These are phyloP conservation scores for Heterobasidion irregulare DNA, from an alignment of 1,284 basidiomycete genomes.

Conservation along the genomic window DNA sequence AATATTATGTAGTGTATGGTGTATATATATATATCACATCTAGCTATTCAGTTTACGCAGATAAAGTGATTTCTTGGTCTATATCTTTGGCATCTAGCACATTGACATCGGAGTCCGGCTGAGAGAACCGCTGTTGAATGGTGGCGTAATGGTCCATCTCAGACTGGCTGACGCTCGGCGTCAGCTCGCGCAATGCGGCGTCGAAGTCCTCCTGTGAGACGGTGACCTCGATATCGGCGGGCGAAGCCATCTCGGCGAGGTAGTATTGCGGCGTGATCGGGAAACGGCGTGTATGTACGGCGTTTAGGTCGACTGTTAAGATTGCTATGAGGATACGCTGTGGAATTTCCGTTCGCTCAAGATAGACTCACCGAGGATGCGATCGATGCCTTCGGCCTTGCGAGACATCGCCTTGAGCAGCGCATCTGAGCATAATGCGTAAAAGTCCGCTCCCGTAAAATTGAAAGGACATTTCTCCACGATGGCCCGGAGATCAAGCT, in stretches of 20 bases:
- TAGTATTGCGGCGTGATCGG: slow-evolving; percentile 91
- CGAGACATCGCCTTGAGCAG: slow-evolving; percentile 93
- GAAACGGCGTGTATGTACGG: neutral
- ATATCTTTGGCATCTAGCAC: neutral
- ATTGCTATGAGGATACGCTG: neutral
- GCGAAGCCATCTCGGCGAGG: slow-evolving; percentile 75
- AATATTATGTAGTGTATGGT: too few relatives aligned
- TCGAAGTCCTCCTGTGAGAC: slow-evolving; percentile 76
- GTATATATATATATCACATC: too few relatives aligned
- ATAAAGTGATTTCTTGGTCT: neutral
- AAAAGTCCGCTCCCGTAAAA: slow-evolving; percentile 96
- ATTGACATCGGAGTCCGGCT: neutral
- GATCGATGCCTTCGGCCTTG: slow-evolving; percentile 77
- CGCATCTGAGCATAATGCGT: slow-evolving; percentile 95
- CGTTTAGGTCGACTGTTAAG: neutral
- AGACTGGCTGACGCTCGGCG: slow-evolving; percentile 82
- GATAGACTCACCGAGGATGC: slow-evolving; percentile 45
- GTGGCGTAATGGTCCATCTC: slow-evolving; percentile 86
- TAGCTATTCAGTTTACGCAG: neutral
- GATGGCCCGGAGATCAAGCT: slow-evolving; percentile 58
- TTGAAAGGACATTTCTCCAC: slow-evolving; percentile 85
- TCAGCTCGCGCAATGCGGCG: slow-evolving; percentile 64
- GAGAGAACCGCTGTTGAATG: slow-evolving; percentile 68
- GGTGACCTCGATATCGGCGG: slow-evolving; percentile 69
- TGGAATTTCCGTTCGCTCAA: too few relatives aligned